Conservation (phyloP, 495 filamentous ascomycete species). For the Podospora pseudopauciseta region DNA sequence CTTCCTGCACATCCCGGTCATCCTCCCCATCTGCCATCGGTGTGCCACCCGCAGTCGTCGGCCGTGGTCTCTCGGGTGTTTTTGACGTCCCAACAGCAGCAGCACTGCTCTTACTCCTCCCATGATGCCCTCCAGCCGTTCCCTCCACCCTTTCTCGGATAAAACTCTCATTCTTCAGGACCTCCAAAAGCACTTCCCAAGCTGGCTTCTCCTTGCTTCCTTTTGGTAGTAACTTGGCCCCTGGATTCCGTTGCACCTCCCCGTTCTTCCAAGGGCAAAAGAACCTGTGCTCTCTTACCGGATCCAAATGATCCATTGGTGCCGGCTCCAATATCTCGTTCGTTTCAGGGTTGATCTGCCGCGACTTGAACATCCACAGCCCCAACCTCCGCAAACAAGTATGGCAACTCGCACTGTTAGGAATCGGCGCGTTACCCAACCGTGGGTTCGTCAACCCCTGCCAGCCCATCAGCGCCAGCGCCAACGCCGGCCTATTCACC, state of each 20-base stretch:
- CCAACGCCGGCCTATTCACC: constrained; percentile 64
- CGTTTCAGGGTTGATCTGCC: constrained; percentile 44
- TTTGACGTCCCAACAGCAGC: constrained; percentile 13
- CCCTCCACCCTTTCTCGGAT: constrained; percentile 27
- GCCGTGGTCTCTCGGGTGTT: constrained; percentile 20
- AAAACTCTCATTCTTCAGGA: constrained; percentile 45
- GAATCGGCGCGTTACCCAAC: constrained; percentile 42
- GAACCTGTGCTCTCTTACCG: constrained; percentile 66
- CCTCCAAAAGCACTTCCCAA: constrained; percentile 46
- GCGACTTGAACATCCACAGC: constrained; percentile 85
- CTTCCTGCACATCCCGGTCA: constrained; percentile 22
- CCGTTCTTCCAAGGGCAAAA: constrained; percentile 78
- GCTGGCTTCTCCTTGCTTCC: constrained; percentile 34
- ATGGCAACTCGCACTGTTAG: constrained; percentile 70
- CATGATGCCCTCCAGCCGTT: constrained; percentile 12
- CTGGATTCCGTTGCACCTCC: constrained; percentile 52
- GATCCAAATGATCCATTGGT: constrained; percentile 63
- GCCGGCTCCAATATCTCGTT: constrained; percentile 52
- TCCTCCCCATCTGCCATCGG: constrained; percentile 13
- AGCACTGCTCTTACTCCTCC: constrained; percentile 27
- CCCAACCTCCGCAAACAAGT: constrained; percentile 87
- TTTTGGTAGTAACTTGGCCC: constrained; percentile 19
- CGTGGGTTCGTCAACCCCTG: constrained; percentile 62
- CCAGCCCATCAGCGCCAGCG: constrained; percentile 85
- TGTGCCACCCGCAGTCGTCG: constrained; percentile 18